Conservation (phyloP, 495 filamentous ascomycete genomes). For the Daldinia grandis region DNA sequence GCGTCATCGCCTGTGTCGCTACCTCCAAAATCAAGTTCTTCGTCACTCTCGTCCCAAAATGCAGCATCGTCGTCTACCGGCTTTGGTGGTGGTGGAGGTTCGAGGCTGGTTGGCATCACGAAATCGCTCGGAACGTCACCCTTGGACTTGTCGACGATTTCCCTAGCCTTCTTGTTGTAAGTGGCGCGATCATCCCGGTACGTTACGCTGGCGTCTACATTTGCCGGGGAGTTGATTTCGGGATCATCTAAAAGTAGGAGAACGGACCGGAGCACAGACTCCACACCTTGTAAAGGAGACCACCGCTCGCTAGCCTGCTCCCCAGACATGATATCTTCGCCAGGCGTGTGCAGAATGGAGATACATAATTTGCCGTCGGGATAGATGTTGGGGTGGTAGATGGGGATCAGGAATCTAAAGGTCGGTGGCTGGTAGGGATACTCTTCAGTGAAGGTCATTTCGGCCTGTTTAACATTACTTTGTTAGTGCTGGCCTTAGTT, state of each 20-base stretch:
- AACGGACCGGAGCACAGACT: slow-evolving; percentile 91
- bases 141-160: slow-evolving; percentile 76
- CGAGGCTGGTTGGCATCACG: slow-evolving; percentile 78
- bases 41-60: slow-evolving; percentile 86
- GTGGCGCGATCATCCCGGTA: slow-evolving; percentile 72
- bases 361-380: slow-evolving; percentile 91
- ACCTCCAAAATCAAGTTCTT: slow-evolving; percentile 82
- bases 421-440: slow-evolving; percentile 94
- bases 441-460: slow-evolving; percentile 86
- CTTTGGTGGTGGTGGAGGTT: slow-evolving; percentile 65
- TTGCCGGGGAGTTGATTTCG: slow-evolving; percentile 90
- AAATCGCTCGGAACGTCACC: slow-evolving; percentile 82
- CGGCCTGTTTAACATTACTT: slow-evolving; percentile 57
- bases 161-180: slow-evolving; percentile 74
- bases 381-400: slow-evolving; percentile 94
- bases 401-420: slow-evolving; percentile 83
- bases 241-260: slow-evolving; percentile 94
- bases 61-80: slow-evolving; percentile 75
- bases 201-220: slow-evolving; percentile 91
- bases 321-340: slow-evolving; percentile 90
- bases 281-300: slow-evolving; percentile 90
- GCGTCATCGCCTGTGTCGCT: slow-evolving; percentile 68
- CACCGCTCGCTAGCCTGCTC: slow-evolving; percentile 89
- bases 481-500: slow-evolving; percentile 18
- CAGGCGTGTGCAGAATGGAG: slow-evolving; percentile 92